A percentile compares a stretch with the other conserved stretches of the same genome.
These are phyloP conservation scores for Allodekkera sacchari DNA, from an alignment of 805 yeast species.

Conservation along the genomic window DNA sequence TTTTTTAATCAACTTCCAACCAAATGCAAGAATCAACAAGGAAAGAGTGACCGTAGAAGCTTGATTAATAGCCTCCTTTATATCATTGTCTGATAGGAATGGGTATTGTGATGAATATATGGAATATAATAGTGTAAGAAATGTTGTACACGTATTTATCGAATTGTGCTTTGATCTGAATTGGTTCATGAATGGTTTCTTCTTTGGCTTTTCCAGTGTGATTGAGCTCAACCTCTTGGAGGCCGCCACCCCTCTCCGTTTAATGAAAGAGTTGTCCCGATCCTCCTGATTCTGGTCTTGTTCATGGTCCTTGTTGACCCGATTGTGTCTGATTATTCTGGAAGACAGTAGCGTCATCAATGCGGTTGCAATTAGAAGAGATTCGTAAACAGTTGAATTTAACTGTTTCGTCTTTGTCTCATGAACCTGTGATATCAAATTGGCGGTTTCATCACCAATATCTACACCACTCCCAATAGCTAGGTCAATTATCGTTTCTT, in stretches of 20 bases:
- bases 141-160: conserved; percentile 33
- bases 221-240: conserved; percentile 20
- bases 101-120: conserved; percentile 24
- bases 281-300: conserved; percentile 1
- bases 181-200: conserved; percentile 6
- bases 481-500: conserved; percentile 50
- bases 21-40: conserved; percentile 15
- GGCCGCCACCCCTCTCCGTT: too few relatives aligned
- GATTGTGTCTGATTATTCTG: conserved; percentile 11
- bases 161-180: conserved; percentile 11
- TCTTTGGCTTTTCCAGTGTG: conserved; percentile 17
- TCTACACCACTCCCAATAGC: conserved; percentile 24
- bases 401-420: conserved; percentile 13
- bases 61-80: conserved; percentile 15
- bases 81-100: conserved; percentile 12
- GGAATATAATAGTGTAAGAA: conserved; percentile 31
- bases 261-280: conserved; percentile 1
- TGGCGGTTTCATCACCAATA: conserved; percentile 5
- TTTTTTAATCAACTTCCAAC: conserved; percentile 34
- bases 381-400: conserved; percentile 22
- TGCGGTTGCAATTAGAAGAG: conserved; percentile 17
- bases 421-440: conserved; percentile 20
- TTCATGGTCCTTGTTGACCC: too few relatives aligned
- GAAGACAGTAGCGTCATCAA: conserved; percentile 28
- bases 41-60: conserved; percentile 20